Conservation (phyloP, 306 rosid species). For the Cicer yamashitae region DNA sequence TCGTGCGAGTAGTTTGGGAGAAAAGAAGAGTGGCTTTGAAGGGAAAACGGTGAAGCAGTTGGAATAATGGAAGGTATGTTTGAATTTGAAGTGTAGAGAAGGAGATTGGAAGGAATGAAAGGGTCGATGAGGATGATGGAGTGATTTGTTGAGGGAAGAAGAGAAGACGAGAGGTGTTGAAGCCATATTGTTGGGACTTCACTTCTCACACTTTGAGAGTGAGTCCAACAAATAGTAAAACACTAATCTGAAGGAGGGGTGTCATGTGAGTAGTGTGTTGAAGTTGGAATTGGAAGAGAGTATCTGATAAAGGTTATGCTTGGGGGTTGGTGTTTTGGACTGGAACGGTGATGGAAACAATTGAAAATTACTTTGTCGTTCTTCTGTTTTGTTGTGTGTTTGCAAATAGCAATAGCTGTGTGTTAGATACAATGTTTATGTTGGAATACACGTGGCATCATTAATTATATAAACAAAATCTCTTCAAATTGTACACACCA, state of each 20-base stretch:
- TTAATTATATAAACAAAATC: too few species aligned
- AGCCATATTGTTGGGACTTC: constrained; percentile 44
- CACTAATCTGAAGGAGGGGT: background rate
- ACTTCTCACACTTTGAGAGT: background rate
- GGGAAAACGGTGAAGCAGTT: background rate
- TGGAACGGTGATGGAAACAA: background rate
- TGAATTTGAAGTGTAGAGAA: constrained; percentile 1
- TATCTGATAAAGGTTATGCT: constrained; percentile 37
- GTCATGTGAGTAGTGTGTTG: too few species aligned
- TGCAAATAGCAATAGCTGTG: too few species aligned
- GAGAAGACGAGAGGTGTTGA: constrained; percentile 48
- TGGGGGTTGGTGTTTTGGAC: constrained; percentile 30
- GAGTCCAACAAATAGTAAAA: background rate
- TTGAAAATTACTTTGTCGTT: too few species aligned
- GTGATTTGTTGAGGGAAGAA: constrained; percentile 28
- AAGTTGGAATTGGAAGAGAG: constrained; percentile 16
- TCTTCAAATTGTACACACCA: too few species aligned
- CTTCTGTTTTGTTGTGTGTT: too few species aligned
- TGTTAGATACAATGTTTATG: too few species aligned
- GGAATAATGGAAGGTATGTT: background rate
- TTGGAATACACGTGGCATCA: too few species aligned
- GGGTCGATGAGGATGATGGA: background rate
- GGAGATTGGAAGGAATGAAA: background rate
- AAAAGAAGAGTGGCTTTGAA: constrained; percentile 13
- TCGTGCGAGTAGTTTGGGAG: constrained; percentile 37